Conservation (phyloP, 495 filamentous ascomycete species). For the Aspergillus mulundensis region DNA sequence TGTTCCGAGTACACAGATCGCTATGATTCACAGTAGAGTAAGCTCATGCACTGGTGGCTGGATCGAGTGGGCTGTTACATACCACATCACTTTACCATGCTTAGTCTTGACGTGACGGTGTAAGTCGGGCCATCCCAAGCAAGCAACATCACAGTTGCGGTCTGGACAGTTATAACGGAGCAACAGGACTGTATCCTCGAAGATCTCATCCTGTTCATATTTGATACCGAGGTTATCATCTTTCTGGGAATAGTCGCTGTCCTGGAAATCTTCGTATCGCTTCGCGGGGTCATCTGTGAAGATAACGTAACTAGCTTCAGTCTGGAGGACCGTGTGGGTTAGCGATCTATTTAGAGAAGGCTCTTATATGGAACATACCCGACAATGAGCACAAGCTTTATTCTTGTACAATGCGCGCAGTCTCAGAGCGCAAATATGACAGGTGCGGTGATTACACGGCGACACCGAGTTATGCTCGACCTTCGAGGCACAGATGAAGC, state of each 20-base stretch:
- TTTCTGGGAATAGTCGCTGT: slow-evolving; percentile 63
- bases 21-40: slow-evolving; percentile 22
- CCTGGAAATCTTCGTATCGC: slow-evolving; percentile 75
- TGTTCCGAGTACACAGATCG: slow-evolving; percentile 88
- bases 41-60: background rate
- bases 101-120: slow-evolving; percentile 80
- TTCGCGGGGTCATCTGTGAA: slow-evolving; percentile 83
- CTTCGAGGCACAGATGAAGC: slow-evolving; percentile 92
- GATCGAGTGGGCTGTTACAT: slow-evolving; percentile 24
- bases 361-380: slow-evolving; percentile 48
- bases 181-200: slow-evolving; percentile 79
- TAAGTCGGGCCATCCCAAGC: slow-evolving; percentile 87
- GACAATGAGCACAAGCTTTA: slow-evolving; percentile 89
- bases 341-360: background rate
- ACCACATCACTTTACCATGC: slow-evolving; percentile 89
- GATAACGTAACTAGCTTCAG: slow-evolving; percentile 75
- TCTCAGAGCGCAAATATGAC: slow-evolving; percentile 89
- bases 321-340: slow-evolving; percentile 41
- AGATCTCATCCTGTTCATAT: slow-evolving; percentile 82
- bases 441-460: slow-evolving; percentile 92
- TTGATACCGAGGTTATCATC: slow-evolving; percentile 85
- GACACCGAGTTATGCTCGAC: slow-evolving; percentile 80
- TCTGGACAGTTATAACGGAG: slow-evolving; percentile 97
- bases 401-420: slow-evolving; percentile 92
- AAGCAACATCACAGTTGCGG: slow-evolving; percentile 77